These are phyloP conservation scores for Fusarium sp. DNA, from an alignment of 2,329 filamentous ascomycete genomes.

Conservation along the genomic window DNA sequence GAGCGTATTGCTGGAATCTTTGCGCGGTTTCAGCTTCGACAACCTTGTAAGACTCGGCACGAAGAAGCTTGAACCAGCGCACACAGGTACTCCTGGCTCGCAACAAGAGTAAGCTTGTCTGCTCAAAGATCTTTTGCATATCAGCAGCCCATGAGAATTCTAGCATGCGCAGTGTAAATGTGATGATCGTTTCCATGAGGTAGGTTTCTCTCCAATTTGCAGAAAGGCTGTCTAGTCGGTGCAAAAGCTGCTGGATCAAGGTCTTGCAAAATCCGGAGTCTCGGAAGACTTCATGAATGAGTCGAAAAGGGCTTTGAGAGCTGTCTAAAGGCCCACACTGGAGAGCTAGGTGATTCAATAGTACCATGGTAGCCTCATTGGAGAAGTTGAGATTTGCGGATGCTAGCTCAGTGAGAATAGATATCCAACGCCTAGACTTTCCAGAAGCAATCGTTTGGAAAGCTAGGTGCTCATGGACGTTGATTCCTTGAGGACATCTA, in stretches of 20 bases:
- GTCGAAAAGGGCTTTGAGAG: slow-evolving; percentile 54
- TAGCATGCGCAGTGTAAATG: slow-evolving; percentile 62
- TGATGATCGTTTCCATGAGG: slow-evolving; percentile 72
- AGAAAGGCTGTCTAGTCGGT: slow-evolving; percentile 61
- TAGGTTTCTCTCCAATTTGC: slow-evolving; percentile 73
- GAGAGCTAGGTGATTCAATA: slow-evolving; percentile 67
- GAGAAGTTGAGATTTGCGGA: slow-evolving; percentile 73
- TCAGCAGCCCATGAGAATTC: slow-evolving; percentile 27
- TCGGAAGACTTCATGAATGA: slow-evolving; percentile 65
- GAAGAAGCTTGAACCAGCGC: slow-evolving; percentile 66
- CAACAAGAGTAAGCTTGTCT: slow-evolving; percentile 21
- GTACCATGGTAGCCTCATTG: slow-evolving; percentile 64
- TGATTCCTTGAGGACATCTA: slow-evolving; percentile 64
- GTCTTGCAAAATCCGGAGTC: slow-evolving; percentile 65
- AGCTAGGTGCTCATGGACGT: slow-evolving; percentile 68
- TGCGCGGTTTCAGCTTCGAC: slow-evolving; percentile 57
- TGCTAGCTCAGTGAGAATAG: slow-evolving; percentile 65
- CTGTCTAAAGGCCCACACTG: slow-evolving; percentile 66
- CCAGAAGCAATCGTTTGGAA: slow-evolving; percentile 66
- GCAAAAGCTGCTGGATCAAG: slow-evolving; percentile 64
- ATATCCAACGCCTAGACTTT: slow-evolving; percentile 63
- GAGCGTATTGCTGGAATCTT: slow-evolving; percentile 58
- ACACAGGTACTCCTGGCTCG: slow-evolving; percentile 56
- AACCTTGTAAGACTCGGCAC: slow-evolving; percentile 60
- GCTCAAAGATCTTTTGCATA: not conserved